phyloP scores from a whole-genome alignment of 2,329 filamentous ascomycete genomes.

The Aspergillus hortae region DNA sequence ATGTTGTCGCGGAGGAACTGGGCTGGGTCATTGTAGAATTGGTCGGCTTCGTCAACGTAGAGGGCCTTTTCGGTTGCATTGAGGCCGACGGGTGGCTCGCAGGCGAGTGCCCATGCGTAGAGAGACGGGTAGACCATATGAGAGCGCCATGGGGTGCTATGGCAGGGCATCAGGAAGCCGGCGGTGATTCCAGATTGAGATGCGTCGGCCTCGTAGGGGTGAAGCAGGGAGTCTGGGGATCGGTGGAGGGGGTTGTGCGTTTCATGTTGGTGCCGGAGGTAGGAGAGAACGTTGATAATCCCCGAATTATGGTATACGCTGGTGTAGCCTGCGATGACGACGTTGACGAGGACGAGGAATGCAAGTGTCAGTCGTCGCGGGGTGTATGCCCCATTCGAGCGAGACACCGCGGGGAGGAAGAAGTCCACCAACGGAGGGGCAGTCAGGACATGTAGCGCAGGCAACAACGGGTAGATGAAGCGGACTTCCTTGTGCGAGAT shows the following conservation, averaged over 20 bases:
- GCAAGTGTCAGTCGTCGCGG: conserved; percentile 55
- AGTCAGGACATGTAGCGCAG: conserved; percentile 76
- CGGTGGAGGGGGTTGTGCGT: conserved; percentile 44
- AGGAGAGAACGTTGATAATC: conserved; percentile 68
- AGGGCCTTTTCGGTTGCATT: conserved; percentile 54
- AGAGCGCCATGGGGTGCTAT: conserved; percentile 91
- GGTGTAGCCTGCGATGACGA: conserved; percentile 69
- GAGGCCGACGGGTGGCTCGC: conserved; percentile 79
- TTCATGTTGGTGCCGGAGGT: conserved; percentile 72
- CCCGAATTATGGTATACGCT: conserved; percentile 77
- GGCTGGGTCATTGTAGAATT: conserved; percentile 70
- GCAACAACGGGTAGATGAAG: conserved; percentile 90
- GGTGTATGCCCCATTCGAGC: conserved; percentile 29
- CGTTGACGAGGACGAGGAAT: conserved; percentile 61
- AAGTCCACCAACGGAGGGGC: conserved; percentile 64
- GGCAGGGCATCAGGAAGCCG: conserved; percentile 91
- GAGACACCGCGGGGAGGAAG: conserved; percentile 51
- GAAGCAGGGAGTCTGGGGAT: conserved; percentile 13
- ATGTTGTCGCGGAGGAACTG: conserved; percentile 58
- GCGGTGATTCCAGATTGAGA: conserved; percentile 46
- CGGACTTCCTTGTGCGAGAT: conserved; percentile 96
- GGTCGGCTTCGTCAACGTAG: conserved; percentile 87
- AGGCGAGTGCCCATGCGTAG: conserved; percentile 78
- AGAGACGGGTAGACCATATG: conserved; percentile 74
- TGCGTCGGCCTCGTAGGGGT: not conserved